Conservation (phyloP, 192 early-diverging fungal genomes). For the Chytriomyces hyalinus region DNA sequence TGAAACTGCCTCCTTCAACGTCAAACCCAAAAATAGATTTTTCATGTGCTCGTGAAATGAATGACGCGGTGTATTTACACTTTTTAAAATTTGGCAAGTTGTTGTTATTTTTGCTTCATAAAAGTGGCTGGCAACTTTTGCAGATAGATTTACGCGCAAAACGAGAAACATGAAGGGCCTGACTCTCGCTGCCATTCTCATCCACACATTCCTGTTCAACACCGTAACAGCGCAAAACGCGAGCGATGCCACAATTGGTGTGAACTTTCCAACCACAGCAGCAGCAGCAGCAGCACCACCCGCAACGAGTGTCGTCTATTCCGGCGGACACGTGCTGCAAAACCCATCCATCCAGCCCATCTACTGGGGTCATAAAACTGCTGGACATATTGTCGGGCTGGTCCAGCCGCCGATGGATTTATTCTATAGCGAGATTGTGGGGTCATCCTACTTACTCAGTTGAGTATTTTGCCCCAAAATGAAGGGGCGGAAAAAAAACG, state of each 20-base stretch:
- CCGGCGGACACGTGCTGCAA: constrained; percentile 5
- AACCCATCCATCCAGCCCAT: constrained; percentile 10
- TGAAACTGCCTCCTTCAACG: background rate
- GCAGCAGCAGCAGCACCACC: background rate
- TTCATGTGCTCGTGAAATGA: background rate
- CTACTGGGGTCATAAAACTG: constrained; percentile 22
- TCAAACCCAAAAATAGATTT: background rate
- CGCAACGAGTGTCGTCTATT: background rate
- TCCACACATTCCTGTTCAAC: background rate
- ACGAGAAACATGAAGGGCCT: background rate
- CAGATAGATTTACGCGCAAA: background rate
- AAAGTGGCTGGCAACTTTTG: background rate
- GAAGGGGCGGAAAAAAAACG: background rate
- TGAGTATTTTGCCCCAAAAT: no score
- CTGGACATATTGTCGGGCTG: background rate
- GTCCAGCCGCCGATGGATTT: constrained; percentile 17
- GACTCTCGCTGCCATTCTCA: background rate
- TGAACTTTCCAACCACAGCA: background rate
- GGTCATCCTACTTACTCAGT: constrained; percentile 12
- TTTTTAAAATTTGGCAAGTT: background rate
- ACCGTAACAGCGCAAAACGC: no score
- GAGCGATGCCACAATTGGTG: no score
- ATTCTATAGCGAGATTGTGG: constrained; percentile 25
- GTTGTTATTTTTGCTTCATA: background rate
- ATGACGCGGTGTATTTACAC: background rate